Evolutionary conservation across 805 yeast genomes (phyloP), one percentile per base, ranked within the genome.

Genomic region (Wickerhamiella bombiphila): DNA sequence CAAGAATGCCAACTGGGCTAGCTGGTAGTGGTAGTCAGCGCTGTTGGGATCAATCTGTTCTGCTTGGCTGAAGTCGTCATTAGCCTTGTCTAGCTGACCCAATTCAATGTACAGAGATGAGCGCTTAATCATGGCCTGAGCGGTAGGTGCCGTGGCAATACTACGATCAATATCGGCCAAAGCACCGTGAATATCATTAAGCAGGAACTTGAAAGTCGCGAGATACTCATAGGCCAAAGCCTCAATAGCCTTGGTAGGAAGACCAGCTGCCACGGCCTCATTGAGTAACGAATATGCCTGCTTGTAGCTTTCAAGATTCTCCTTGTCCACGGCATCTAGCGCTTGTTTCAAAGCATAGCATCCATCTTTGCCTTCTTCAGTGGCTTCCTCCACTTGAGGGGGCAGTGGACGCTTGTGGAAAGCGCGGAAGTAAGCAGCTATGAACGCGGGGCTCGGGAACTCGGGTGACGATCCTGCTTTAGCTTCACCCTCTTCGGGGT

Each of bases 1-100:
- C 52, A 91, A 65, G 64, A 86, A 88, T 58, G 70, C 72, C 56
- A 86, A 69, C 70, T 91, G 99, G 49, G 93, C 98, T 57, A 79
- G 75, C 63, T 91, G 98, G 67, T 91, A 91, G 66, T 76, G 81
- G 48, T 79, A 72, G 54, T 91, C 94, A 24, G 91, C 75, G 52
- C 75, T 72, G 18, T 70, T 62, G 35, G 88, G 73, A 53, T 81
- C 76, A 44, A 79, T 54, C 42, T 66, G 63, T 42, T 74, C 65
- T 16, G 96, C 97, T 38, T 66, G 62, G 37, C 72, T 71, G 53
- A 91, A 85, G 59, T 76, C 80, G 34, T 62, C 58, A 35, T 65
- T 62, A 35, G 93, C 76, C 44, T 71, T 77, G 15, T 63, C 61
- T 40, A 68, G 64, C 29, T 74, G 68, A 43, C 78, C 76, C 50